Conservation (phyloP, 2,329 filamentous ascomycete species). For the Chrysosporium queenslandicum region DNA sequence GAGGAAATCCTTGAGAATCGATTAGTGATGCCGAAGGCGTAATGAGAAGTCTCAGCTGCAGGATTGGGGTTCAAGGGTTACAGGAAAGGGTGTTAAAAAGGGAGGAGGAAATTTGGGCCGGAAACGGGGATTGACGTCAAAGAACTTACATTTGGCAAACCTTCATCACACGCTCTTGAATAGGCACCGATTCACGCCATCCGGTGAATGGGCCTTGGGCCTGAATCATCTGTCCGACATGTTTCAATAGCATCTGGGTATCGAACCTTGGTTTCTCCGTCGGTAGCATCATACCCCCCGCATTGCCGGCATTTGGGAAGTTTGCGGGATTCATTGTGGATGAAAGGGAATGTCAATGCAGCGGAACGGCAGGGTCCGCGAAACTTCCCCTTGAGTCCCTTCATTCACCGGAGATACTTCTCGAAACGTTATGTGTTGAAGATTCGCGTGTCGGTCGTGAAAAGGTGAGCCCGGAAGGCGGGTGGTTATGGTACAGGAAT, state of each 20-base stretch:
- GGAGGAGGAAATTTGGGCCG: not conserved
- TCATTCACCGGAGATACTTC: conserved; percentile 7
- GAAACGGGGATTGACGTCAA: not conserved
- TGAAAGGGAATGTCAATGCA: conserved; percentile 28
- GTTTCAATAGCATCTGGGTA: conserved; percentile 29
- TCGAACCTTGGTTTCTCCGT: conserved; percentile 22
- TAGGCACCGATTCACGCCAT: conserved; percentile 36
- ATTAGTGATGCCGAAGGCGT: not conserved
- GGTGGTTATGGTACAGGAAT: not conserved
- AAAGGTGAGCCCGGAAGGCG: not conserved
- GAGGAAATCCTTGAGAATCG: conserved; percentile 33
- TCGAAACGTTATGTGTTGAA: not conserved
- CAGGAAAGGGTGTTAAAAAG: not conserved
- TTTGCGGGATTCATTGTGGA: conserved; percentile 36
- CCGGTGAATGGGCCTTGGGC: conserved; percentile 36
- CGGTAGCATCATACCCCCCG: conserved; percentile 25
- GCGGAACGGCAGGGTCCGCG: conserved; percentile 9
- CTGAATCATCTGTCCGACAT: conserved; percentile 33
- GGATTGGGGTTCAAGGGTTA: not conserved
- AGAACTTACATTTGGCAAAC: conserved; percentile 36
- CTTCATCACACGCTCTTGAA: conserved; percentile 34
- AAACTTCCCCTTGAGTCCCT: conserved; percentile 9
- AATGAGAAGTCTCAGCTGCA: not conserved
- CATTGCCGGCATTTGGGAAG: conserved; percentile 31
- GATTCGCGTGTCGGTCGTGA: not conserved